Evolutionary conservation across 805 yeast species (phyloP), one percentile per base, ranked within the genome.

Genomic region (Suhomyces xylopsoci): DNA sequence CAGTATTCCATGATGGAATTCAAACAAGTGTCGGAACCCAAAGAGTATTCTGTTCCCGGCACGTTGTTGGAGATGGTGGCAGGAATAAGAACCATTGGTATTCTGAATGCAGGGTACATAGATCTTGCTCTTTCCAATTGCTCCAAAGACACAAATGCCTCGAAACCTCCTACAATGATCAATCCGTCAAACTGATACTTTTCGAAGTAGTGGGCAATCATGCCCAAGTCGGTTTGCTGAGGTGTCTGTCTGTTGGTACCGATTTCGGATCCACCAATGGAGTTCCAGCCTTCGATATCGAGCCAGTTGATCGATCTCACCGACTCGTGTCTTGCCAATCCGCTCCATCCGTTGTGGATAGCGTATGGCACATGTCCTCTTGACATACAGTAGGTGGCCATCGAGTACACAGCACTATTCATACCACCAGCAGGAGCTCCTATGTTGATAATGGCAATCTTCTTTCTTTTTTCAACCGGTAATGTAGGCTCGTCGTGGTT

Each of bases 351-450:
- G 70, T 94, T 93, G 70, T 88, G 87, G 59, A 94, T 88, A 32
- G 97, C 97, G 63, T 76, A 84, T n/a, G 96, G 88, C 42, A 77
- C 82, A 77, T 94, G 99, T 22, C 99, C 99, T 56, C 84, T 82
- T 5, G 96, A 84, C 70, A 92, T 76, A 72, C 96, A 86, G 77
- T 90, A 93, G 15, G 88, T 75, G 6, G 96, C 91, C 60, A 92
- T 91, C n/a, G 97, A 89, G 58, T 92, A 81, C 9, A 91, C 84
- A 3, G 97, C 97, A 55, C 94, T 83, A 66, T 94, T 94, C 84
- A 94, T 81, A 46, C 97, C 97, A 49, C 96, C 97, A 10, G 98
- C 93, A 22, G 99, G 97, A 0, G 99, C 99, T 61, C 99, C 99
- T 45, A 93, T 88, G 64, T 91, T 89, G 50, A 94, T 80, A 56